These are phyloP conservation scores for Calonectria fujianensis DNA, from an alignment of 2,329 filamentous ascomycete species.

Conservation along the genomic window DNA sequence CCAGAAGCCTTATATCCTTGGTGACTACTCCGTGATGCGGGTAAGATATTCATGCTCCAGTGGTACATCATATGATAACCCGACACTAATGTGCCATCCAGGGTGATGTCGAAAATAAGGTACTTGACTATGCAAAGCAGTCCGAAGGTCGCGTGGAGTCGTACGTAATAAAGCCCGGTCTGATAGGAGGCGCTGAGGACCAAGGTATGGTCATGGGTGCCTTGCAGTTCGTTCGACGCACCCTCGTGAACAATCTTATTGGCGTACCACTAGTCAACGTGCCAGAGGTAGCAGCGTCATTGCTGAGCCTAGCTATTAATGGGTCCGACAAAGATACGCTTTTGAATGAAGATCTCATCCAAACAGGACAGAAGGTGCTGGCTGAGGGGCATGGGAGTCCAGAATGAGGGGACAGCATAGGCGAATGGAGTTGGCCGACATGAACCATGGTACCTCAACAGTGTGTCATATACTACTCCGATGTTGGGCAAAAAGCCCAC, in stretches of 20 bases:
- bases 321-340: slow-evolving; percentile 69
- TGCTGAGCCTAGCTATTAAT: slow-evolving; percentile 66
- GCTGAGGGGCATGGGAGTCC: background rate
- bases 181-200: slow-evolving; percentile 57
- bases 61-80: background rate
- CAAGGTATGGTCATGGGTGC: slow-evolving; percentile 32
- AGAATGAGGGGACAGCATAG: background rate
- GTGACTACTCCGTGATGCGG: slow-evolving; percentile 67
- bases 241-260: slow-evolving; percentile 43
- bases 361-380: slow-evolving; percentile 55
- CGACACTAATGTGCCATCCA: slow-evolving; percentile 47
- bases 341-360: slow-evolving; percentile 64
- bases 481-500: no score
- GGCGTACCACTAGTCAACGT: slow-evolving; percentile 61
- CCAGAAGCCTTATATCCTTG: slow-evolving; percentile 62
- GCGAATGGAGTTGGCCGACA: no score
- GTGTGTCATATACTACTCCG: no score
- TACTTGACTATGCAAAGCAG: slow-evolving; percentile 64
- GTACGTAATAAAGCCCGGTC: slow-evolving; percentile 64
- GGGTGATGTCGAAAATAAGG: slow-evolving; percentile 67
- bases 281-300: slow-evolving; percentile 62
- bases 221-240: background rate
- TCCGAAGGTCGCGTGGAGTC: slow-evolving; percentile 62
- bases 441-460: no score
- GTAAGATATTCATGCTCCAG: slow-evolving; percentile 57